Evolutionary conservation across 306 rosid genomes (phyloP).

Genomic region (Styphnolobium japonicum): DNA sequence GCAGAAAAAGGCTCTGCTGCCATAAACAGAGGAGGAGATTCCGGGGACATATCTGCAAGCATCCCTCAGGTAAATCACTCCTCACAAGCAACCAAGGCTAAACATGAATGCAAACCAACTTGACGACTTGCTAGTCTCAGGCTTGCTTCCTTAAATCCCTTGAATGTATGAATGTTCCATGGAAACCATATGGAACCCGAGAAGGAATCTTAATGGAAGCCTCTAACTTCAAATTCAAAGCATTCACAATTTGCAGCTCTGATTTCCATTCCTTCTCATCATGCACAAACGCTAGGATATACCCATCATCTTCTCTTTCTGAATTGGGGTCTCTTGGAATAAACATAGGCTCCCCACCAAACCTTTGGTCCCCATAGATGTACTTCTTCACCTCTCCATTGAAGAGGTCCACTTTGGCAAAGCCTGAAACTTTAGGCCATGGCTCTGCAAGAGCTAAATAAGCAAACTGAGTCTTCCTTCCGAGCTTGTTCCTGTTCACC

Average conservation of each 20-base stretch:
- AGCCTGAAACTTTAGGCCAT: conserved; percentile 97
- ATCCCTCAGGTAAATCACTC: conserved; percentile 80
- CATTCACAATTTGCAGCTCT: conserved; percentile 72
- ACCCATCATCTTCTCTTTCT: conserved; percentile 67
- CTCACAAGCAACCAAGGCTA: neutral
- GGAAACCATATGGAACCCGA: conserved; percentile 92
- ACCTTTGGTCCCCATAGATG: conserved; percentile 59
- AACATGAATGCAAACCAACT: neutral
- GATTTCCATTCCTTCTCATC: conserved; percentile 89
- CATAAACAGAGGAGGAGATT: conserved; percentile 45
- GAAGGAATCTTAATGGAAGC: conserved; percentile 80
- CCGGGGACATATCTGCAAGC: conserved; percentile 74
- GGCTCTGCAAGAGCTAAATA: conserved; percentile 89
- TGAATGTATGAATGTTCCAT: conserved; percentile 79
- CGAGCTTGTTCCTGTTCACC: conserved; percentile 83
- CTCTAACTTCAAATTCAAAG: conserved; percentile 64
- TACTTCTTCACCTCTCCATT: conserved; percentile 56
- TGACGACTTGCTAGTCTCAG: neutral
- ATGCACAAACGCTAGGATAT: conserved; percentile 79
- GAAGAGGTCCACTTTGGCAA: conserved; percentile 72
- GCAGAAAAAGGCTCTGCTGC: conserved; percentile 13
- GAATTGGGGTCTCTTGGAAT: conserved; percentile 48
- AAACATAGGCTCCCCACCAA: conserved; percentile 92
- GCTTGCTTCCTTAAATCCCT: conserved; percentile 62
- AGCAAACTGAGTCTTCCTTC: conserved; percentile 67